Base-by-base conservation (phyloP, 805 yeast species). In the Tanozyma kutaoensis region DNA sequence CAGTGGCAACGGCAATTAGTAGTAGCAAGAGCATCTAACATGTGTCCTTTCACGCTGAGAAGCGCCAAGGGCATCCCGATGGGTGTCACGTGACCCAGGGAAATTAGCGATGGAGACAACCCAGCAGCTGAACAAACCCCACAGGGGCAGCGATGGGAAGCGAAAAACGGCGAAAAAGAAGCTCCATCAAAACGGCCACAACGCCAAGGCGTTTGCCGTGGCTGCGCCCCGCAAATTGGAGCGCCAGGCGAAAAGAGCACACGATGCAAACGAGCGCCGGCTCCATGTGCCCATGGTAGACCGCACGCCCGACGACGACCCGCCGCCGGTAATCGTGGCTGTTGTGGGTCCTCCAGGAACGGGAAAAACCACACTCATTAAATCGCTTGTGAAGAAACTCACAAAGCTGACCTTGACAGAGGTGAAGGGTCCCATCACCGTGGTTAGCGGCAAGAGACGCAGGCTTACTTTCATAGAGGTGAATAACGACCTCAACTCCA, bases 331-430 rank as follows among this genome's bases (percentile, higher is more conserved):
- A 14, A 75, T 91, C 30, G 84, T 91, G 14, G 95, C 95, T 0
- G 94, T 91, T 6, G 95, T 91, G 9, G 99, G 99, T 0, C 99
- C 99, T 9, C 94, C 95, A 8, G 99, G 99, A 11, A 91, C 97
- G 0, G 99, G 99, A 37, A 91, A 91, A 48, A 73, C 96, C 11
- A 88, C 97, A 0, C 62, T 91, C 43, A 82, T 91, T 43, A 77
- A 84, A 48, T 84, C 96, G 5, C 59, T 91, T 29, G 84, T 91
- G 5, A 69, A 88, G 52, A 61, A 96, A 48, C 67, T 82, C 51
- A 73, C 97, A 4, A 91, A 91, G 51, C 82, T 93, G 16, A 70
- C 91, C 1, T 52, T 91, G 24, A 62, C 72, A 19, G 97, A 91
- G 39, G 70, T 91, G 29, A 81, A 81, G 42, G 99, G 99, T 7